Conservation (phyloP, 176 grass and related monocot species). For the Elymus sibiricus region DNA sequence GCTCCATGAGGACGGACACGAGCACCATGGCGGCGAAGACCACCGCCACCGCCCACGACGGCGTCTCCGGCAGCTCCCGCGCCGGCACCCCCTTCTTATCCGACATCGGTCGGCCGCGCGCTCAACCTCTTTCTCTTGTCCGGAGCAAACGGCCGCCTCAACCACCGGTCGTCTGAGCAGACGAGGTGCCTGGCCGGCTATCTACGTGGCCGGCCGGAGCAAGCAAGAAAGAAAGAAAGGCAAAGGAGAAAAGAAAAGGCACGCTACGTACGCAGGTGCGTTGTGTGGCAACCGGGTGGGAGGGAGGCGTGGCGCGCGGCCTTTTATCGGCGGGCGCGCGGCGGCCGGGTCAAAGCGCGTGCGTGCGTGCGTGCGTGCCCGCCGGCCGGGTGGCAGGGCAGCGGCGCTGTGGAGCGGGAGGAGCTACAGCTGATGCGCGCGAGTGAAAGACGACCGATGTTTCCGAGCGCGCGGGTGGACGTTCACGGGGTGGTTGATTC, state of each 20-base stretch:
- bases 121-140: neutral
- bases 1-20: conserved; percentile 68
- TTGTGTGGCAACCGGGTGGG: neutral
- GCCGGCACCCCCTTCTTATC: neutral
- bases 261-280: neutral
- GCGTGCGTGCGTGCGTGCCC: neutral
- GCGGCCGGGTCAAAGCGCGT: neutral
- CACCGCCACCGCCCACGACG: conserved; percentile 76
- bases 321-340: neutral
- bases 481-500: neutral
- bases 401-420: neutral
- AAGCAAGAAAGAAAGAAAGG: neutral
- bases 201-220: neutral
- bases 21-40: conserved; percentile 58
- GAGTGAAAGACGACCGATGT: neutral
- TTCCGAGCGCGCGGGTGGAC: neutral
- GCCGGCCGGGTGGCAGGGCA: neutral
- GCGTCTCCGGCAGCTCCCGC: conserved; percentile 46
- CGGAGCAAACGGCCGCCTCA: neutral
- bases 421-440: too few relatives aligned
- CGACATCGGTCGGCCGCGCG: neutral
- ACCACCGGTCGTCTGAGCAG: neutral
- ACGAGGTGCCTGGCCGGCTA: neutral
- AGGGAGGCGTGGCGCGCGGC: neutral
- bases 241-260: too few relatives aligned